Evolutionary conservation across 495 filamentous ascomycete species (phyloP).

Genomic region (Penicillium samsonianum): DNA sequence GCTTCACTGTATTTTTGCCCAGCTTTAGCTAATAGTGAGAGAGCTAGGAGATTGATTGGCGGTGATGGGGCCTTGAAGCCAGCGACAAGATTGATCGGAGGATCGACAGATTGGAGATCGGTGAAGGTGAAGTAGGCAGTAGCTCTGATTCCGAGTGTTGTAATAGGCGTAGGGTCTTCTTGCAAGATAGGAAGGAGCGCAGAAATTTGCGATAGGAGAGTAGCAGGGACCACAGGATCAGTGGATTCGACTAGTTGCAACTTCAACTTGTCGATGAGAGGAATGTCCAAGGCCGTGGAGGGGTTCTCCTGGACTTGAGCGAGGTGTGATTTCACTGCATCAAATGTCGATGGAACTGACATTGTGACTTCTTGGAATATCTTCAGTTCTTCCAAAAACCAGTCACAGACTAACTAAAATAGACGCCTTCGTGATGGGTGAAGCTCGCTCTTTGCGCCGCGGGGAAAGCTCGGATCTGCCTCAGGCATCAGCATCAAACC

Average conservation of each 20-base stretch:
- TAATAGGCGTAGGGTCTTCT: constrained; percentile 53
- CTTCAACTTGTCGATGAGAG: constrained; percentile 44
- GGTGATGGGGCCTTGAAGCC: constrained; percentile 60
- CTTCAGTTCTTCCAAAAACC: background rate
- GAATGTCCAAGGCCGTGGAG: constrained; percentile 35
- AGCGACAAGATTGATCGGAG: constrained; percentile 49
- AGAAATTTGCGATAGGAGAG: constrained; percentile 49
- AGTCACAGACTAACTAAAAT: background rate
- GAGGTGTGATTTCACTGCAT: constrained; percentile 41
- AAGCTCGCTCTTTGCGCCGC: constrained; percentile 1
- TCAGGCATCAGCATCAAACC: constrained; percentile 17
- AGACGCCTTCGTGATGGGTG: background rate
- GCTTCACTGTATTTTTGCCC: constrained; percentile 59
- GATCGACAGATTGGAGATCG: constrained; percentile 46
- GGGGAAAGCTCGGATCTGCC: constrained; percentile 20
- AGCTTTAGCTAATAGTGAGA: constrained; percentile 74
- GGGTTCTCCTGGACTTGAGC: constrained; percentile 39
- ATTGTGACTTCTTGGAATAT: constrained; percentile 23
- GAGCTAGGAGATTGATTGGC: constrained; percentile 68
- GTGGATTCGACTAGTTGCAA: constrained; percentile 43
- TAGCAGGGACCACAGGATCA: constrained; percentile 37
- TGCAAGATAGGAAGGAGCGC: constrained; percentile 49
- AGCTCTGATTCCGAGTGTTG: constrained; percentile 43
- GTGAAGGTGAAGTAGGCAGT: constrained; percentile 44
- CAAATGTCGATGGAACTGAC: constrained; percentile 42